These are phyloP conservation scores for Musa balbisiana DNA, from an alignment of 202 grass and related monocot genomes.

Conservation along the genomic window DNA sequence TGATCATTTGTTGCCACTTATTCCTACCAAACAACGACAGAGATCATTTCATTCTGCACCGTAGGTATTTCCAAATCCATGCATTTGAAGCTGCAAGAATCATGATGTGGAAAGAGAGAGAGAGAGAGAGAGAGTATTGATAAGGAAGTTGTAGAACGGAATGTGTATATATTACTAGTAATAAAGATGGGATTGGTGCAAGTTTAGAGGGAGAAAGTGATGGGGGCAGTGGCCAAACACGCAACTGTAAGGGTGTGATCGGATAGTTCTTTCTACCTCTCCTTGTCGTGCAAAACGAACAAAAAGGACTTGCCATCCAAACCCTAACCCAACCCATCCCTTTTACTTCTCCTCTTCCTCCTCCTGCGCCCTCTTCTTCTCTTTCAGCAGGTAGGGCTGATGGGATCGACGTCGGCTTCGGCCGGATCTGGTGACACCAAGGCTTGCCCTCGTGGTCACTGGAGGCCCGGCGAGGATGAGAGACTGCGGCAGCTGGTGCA, in stretches of 20 bases:
- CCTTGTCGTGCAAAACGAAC: slow-evolving; percentile 22
- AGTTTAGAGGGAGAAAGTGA: slow-evolving; percentile 1
- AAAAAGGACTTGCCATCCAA: slow-evolving; percentile 16
- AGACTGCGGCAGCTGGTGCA: slow-evolving; percentile 9
- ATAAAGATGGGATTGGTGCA: not conserved
- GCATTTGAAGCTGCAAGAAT: not conserved
- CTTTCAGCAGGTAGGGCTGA: not conserved
- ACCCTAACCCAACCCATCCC: not conserved
- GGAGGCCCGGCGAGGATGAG: slow-evolving; percentile 10
- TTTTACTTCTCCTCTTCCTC: not conserved
- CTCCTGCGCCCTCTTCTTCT: not conserved
- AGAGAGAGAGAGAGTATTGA: not conserved
- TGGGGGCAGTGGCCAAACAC: not conserved
- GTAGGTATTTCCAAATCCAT: not conserved
- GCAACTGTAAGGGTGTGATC: not conserved
- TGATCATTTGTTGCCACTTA: too few species aligned
- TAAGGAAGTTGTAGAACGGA: not conserved
- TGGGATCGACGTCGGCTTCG: not conserved
- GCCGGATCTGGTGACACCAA: not conserved
- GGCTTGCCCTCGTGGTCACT: slow-evolving; percentile 12
- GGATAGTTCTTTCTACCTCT: not conserved
- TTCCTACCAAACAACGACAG: too few species aligned
- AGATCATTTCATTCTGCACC: too few species aligned
- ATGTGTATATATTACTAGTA: not conserved
- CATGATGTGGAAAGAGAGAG: too few species aligned